Percentiles rank a stretch among this genome's conserved stretches.
These are phyloP conservation scores for Naganishia randhawae DNA, from an alignment of 768 basidiomycete genomes.

Conservation along the genomic window DNA sequence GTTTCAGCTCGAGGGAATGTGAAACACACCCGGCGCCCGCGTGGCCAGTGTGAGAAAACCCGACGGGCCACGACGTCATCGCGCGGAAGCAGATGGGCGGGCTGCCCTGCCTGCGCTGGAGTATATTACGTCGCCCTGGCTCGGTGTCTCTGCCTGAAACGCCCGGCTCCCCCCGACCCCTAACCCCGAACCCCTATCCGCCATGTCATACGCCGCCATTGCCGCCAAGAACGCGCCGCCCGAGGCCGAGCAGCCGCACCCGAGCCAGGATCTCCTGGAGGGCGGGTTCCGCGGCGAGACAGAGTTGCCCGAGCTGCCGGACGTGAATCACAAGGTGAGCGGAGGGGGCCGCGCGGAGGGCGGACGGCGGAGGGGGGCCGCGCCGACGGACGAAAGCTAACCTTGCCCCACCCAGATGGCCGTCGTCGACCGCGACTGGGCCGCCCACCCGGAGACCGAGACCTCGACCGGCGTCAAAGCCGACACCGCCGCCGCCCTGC, in stretches of 20 bases:
- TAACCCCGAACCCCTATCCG: constrained; percentile 1
- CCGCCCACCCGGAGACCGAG: constrained; percentile 52
- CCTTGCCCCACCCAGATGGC: constrained; percentile 50
- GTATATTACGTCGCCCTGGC: not conserved
- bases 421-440: constrained; percentile 58
- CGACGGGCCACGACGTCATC: constrained; percentile 8
- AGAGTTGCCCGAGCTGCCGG: constrained; percentile 48
- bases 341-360: too few relatives aligned
- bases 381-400: not conserved
- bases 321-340: constrained; percentile 54
- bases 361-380: too few relatives aligned
- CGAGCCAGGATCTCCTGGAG: constrained; percentile 64
- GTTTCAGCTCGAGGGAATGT: too few relatives aligned
- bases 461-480: constrained; percentile 12
- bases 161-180: not conserved
- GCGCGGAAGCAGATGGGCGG: not conserved
- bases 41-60: not conserved
- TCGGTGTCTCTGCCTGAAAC: not conserved
- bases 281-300: constrained; percentile 53
- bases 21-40: not conserved
- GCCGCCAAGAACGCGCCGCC: constrained; percentile 58
- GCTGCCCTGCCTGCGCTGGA: constrained; percentile 1
- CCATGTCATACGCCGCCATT: constrained; percentile 71
- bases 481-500: constrained; percentile 1
- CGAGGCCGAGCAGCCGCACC: constrained; percentile 57